Percentiles rank a stretch among this genome's conserved stretches.
Evolutionary conservation across 371 early-diverging fungal genomes (phyloP).

Genomic region (Rhizomucor pusillus): DNA sequence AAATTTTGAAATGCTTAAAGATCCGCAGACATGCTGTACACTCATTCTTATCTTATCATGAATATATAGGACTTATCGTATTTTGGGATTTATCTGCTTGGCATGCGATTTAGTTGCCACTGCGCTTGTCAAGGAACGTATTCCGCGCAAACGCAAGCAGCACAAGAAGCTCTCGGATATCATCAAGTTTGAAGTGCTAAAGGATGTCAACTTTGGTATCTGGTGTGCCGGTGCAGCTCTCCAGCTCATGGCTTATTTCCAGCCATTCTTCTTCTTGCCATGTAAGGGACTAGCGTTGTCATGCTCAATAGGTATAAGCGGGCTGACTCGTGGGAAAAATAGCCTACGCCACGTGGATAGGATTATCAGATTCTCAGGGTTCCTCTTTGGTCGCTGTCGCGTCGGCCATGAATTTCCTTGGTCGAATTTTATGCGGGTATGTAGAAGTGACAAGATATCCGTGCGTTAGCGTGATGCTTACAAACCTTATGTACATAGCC

Average conservation of each 20-base stretch:
- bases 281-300: slow-evolving; percentile 24
- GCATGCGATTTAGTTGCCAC: slow-evolving; percentile 34
- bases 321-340: not conserved
- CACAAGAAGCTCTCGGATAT: slow-evolving; percentile 15
- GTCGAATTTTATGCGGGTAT: slow-evolving; percentile 53
- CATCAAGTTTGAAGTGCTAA: slow-evolving; percentile 38
- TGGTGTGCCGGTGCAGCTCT: slow-evolving; percentile 39
- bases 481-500: no score
- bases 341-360: slow-evolving; percentile 33
- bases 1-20: no score
- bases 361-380: slow-evolving; percentile 29
- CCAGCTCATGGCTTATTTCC: slow-evolving; percentile 50
- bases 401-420: slow-evolving; percentile 54
- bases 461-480: no score
- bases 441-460: no score
- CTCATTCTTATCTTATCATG: slow-evolving; percentile 14
- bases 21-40: no score
- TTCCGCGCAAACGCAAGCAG: slow-evolving; percentile 12
- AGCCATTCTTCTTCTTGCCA: slow-evolving; percentile 61
- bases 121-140: slow-evolving; percentile 34
- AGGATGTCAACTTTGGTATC: slow-evolving; percentile 41
- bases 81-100: slow-evolving; percentile 51
- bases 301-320: slow-evolving; percentile 19
- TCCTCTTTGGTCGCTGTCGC: slow-evolving; percentile 30
- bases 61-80: slow-evolving; percentile 54